Base-by-base conservation (phyloP, 2,329 filamentous ascomycete species). In the Myriosclerotinia scirpicola region DNA sequence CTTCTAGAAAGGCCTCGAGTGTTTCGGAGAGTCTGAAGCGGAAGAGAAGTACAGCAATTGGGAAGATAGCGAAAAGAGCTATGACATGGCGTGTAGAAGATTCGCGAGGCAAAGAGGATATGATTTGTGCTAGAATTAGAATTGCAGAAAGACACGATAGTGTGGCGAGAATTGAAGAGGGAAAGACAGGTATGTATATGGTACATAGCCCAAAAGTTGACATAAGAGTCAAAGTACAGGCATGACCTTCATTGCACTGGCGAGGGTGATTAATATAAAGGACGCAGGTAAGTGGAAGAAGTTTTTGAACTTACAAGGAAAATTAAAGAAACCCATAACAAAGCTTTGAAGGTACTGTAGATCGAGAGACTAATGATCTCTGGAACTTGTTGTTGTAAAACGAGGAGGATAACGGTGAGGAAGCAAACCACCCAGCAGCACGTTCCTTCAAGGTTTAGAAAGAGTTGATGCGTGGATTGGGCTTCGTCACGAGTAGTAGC, bases 391-490 rank as follows among this genome's bases (percentile, higher is more conserved):
- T 61, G 64, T 22, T 48, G 54, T 61, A 54, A 65, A 54, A 53
- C 54, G 9, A 60, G 55, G 40, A 65, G 54, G 12, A 65, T 65
- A 20, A 60, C 40, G 15, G 64, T 60, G 7, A 60, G 44, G 38
- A 65, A 61, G 55, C 54, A 65, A 22, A 65, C 55, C n/a, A 61
- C 34, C 64, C 64, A 65, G 54, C 64, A 65, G n/a, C 64, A 65
- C 36, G 64, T 65, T 30, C 30, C 50, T n/a, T 65, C 54, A 15
- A 65, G 20, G 15, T 48, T 14, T 5, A 34, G 48, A 52, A 65
- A 44, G 7, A 65, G 22, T 12, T 60, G 34, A 44, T 53, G 36
- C 14, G 36, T 5, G 17, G 54, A 34, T 6, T 22, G 12, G 1
- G 22, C 5, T n/a, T 65, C 54, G 17, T 44, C 36, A 36, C 12